Percentiles rank a stretch among this genome's conserved stretches.
phyloP scores from a whole-genome alignment of 1,139 yeast genomes.

The Protomyces inouyei region DNA sequence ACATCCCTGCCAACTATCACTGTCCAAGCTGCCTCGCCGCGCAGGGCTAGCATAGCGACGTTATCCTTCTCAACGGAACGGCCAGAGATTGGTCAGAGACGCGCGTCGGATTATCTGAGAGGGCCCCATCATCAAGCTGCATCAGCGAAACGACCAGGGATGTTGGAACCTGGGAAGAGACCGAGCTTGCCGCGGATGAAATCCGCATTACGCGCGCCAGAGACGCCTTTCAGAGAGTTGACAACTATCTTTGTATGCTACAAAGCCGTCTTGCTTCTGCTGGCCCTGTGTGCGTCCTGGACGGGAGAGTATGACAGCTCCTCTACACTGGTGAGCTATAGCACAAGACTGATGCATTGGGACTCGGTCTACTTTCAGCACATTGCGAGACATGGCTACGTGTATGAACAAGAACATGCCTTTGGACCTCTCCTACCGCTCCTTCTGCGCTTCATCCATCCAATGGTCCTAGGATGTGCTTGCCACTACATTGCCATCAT shows the following conservation, averaged over 20 bases:
- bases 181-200: conserved; percentile 14
- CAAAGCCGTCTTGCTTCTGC: conserved; percentile 8
- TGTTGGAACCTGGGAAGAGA: background rate
- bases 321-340: background rate
- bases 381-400: conserved; percentile 48
- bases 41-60: background rate
- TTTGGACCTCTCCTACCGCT: conserved; percentile 77
- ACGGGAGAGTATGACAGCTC: conserved; percentile 13
- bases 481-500: conserved; percentile 52
- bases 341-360: conserved; percentile 38
- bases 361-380: conserved; percentile 75
- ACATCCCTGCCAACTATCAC: background rate
- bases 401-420: conserved; percentile 84
- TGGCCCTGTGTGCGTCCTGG: conserved; percentile 4
- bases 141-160: background rate
- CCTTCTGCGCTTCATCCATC: conserved; percentile 41
- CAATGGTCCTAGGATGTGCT: conserved; percentile 46
- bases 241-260: conserved; percentile 2
- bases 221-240: conserved; percentile 9
- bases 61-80: background rate
- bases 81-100: background rate
- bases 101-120: background rate
- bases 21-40: background rate
- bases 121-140: background rate
- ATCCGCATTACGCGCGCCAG: conserved; percentile 21